phyloP scores from a whole-genome alignment of 495 filamentous ascomycete species.

The Podospora tetraspora region DNA sequence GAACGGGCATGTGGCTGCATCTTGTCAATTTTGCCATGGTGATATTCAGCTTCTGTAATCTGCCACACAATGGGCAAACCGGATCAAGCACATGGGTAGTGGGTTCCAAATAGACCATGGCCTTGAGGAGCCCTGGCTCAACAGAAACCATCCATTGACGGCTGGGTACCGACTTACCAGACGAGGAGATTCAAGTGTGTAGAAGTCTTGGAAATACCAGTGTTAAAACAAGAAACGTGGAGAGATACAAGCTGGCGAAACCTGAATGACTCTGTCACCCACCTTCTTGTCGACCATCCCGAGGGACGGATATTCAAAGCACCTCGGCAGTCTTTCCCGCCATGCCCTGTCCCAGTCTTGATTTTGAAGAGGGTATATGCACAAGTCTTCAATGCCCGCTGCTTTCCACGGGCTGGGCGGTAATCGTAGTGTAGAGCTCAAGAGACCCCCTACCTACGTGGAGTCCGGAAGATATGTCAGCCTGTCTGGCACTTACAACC shows the following conservation, averaged over 20 bases:
- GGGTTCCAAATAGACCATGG: not conserved
- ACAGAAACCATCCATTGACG: not conserved
- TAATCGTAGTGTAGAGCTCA: no score
- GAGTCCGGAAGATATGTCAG: not conserved
- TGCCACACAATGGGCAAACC: not conserved
- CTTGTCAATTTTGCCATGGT: not conserved
- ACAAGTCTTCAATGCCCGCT: no score
- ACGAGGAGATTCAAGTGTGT: not conserved
- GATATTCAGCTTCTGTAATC: not conserved
- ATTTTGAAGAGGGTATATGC: not conserved
- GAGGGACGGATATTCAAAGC: not conserved
- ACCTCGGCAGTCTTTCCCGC: no score
- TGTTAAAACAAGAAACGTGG: not conserved
- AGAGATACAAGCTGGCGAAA: not conserved
- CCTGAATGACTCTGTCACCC: not conserved
- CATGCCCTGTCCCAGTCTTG: not conserved
- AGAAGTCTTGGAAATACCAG: not conserved
- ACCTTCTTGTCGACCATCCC: not conserved
- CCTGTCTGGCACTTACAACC: not conserved
- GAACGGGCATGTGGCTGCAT: not conserved
- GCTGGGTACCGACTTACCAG: not conserved
- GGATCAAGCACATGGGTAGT: not conserved
- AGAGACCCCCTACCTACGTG: no score
- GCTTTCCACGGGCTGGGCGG: no score
- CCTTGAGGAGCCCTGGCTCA: not conserved